Conservation (phyloP, 2,329 filamentous ascomycete genomes). For the Phialemoniopsis sp. region DNA sequence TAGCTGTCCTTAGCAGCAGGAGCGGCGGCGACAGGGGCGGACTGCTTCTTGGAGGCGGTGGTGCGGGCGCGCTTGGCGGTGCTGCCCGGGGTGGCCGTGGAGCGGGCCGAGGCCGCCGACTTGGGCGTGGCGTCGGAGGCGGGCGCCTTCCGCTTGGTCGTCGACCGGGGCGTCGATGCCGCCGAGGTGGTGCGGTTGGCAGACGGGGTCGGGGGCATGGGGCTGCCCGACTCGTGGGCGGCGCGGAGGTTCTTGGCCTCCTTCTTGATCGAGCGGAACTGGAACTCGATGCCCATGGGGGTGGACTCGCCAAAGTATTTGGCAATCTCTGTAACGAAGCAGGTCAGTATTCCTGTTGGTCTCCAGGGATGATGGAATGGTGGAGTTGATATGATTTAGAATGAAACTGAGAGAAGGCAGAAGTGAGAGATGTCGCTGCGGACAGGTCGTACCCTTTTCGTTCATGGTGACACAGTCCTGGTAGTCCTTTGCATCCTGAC, state of each 20-base stretch:
- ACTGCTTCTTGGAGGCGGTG: constrained; percentile 3
- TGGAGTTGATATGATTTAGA: too few species aligned
- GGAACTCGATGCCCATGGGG: constrained; percentile 52
- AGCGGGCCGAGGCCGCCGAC: background rate
- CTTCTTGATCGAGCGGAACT: constrained; percentile 53
- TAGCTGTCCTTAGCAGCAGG: constrained; percentile 15
- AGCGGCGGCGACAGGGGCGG: constrained; percentile 2
- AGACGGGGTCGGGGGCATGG: constrained; percentile 23
- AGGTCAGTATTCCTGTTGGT: too few species aligned
- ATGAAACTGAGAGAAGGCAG: background rate
- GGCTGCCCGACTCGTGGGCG: constrained; percentile 40
- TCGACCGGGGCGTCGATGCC: constrained; percentile 5
- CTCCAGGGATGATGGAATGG: too few species aligned
- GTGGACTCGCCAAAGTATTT: constrained; percentile 58
- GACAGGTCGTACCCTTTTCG: constrained; percentile 31
- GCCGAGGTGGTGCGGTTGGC: constrained; percentile 18
- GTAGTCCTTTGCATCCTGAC: constrained; percentile 39
- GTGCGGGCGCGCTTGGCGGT: background rate
- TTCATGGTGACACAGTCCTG: constrained; percentile 32
- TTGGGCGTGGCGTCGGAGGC: background rate
- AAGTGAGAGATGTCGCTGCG: background rate
- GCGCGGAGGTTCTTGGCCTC: constrained; percentile 43
- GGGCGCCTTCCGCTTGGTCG: constrained; percentile 7
- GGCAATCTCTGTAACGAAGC: constrained; percentile 48
- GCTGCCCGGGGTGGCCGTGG: background rate